These are phyloP conservation scores for Colletotrichum sp. DNA, from an alignment of 2,329 filamentous ascomycete genomes.

Conservation along the genomic window DNA sequence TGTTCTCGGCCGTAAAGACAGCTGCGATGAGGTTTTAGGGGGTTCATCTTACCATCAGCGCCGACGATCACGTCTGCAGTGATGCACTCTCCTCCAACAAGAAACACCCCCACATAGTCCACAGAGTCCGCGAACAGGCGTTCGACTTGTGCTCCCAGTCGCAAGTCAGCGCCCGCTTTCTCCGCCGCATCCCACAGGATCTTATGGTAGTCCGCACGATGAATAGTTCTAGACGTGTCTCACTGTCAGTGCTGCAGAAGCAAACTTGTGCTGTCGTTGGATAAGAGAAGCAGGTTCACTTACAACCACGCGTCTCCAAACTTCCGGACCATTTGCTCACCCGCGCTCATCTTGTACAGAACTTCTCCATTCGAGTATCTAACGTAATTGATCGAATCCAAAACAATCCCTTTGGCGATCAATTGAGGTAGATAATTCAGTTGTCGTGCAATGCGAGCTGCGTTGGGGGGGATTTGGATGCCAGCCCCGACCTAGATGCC, in stretches of 20 bases:
- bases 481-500: neutral
- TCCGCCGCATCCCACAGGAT: neutral
- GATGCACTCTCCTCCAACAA: neutral
- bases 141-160: neutral
- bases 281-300: neutral
- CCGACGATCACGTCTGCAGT: neutral
- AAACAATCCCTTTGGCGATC: neutral
- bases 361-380: neutral
- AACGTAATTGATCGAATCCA: neutral
- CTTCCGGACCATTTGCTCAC: neutral
- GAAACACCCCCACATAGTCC: neutral
- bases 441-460: neutral
- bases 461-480: neutral
- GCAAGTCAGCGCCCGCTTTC: neutral
- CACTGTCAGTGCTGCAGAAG: neutral
- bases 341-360: neutral
- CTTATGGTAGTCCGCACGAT: neutral
- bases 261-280: neutral
- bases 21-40: neutral
- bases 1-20: neutral
- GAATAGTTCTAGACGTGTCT: neutral
- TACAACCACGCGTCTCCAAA: neutral
- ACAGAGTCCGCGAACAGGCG: neutral
- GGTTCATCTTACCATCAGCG: neutral
- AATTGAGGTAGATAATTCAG: neutral